A percentile compares a stretch with the other conserved stretches of the same genome.
These are phyloP conservation scores for Candida mattraensis DNA, from an alignment of 805 yeast species.

Conservation along the genomic window DNA sequence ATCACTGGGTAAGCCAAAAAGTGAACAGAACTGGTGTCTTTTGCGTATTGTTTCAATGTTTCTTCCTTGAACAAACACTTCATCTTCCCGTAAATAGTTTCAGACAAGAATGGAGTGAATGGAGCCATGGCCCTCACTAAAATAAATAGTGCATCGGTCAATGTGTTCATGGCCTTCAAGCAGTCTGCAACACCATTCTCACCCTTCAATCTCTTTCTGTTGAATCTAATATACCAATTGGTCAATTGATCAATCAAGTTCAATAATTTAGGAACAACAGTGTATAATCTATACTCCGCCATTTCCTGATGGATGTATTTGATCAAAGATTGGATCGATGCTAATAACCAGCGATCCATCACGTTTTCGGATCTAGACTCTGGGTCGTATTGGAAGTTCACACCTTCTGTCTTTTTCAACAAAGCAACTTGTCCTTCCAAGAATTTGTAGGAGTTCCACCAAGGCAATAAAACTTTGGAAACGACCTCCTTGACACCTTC, in stretches of 20 bases:
- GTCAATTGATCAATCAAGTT: slow-evolving; percentile 91
- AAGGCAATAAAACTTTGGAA: slow-evolving; percentile 91
- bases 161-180: slow-evolving; percentile 80
- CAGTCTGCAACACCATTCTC: slow-evolving; percentile 85
- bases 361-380: slow-evolving; percentile 70
- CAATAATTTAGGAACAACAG: slow-evolving; percentile 92
- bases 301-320: slow-evolving; percentile 86
- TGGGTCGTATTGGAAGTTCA: slow-evolving; percentile 74
- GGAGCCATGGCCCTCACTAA: slow-evolving; percentile 98
- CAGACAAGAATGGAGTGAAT: slow-evolving; percentile 95
- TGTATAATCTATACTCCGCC: slow-evolving; percentile 85
- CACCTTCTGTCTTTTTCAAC: slow-evolving; percentile 69
- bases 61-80: slow-evolving; percentile 59
- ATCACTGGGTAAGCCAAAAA: slow-evolving; percentile 89
- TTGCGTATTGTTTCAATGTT: slow-evolving; percentile 47
- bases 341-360: slow-evolving; percentile 97
- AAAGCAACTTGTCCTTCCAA: slow-evolving; percentile 91
- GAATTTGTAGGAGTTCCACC: slow-evolving; percentile 98
- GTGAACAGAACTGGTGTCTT: slow-evolving; percentile 84
- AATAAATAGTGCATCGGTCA: slow-evolving; percentile 86
- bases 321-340: slow-evolving; percentile 91
- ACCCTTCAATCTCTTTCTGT: slow-evolving; percentile 97
- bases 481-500: slow-evolving; percentile 99
- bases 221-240: slow-evolving; percentile 98
- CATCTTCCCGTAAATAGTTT: slow-evolving; percentile 79